phyloP scores from a whole-genome alignment of 148 eudicot species.

The Rhododendron griersonianum region DNA sequence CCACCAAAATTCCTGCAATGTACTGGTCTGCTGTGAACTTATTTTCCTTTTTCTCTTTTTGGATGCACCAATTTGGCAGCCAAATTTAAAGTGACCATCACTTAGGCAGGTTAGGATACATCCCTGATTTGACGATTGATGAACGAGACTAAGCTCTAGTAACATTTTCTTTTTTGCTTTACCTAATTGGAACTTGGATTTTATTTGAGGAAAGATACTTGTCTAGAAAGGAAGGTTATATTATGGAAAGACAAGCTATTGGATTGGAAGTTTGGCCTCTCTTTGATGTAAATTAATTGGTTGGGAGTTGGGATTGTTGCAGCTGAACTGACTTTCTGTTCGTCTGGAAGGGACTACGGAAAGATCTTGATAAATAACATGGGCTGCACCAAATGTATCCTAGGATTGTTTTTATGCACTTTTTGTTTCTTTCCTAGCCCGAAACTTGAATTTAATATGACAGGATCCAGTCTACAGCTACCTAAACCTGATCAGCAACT shows the following conservation, averaged over 20 bases:
- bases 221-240: background rate
- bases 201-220: background rate
- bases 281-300: conserved; percentile 1
- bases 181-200: background rate
- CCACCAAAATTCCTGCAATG: background rate
- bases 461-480: background rate
- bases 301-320: background rate
- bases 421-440: background rate
- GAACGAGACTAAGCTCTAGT: background rate
- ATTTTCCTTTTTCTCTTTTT: background rate
- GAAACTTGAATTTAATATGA: background rate
- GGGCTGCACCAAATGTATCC: background rate
- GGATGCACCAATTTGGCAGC: background rate
- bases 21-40: background rate
- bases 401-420: background rate
- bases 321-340: background rate
- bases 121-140: background rate
- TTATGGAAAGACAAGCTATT: background rate
- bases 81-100: background rate
- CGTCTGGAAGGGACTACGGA: background rate
- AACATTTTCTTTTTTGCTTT: background rate
- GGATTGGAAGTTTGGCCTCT: background rate
- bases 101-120: background rate
- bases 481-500: background rate
- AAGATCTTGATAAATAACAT: background rate